These are phyloP conservation scores for Cladosporium oxysporum DNA, from an alignment of 2,329 filamentous ascomycete genomes.

Conservation along the genomic window DNA sequence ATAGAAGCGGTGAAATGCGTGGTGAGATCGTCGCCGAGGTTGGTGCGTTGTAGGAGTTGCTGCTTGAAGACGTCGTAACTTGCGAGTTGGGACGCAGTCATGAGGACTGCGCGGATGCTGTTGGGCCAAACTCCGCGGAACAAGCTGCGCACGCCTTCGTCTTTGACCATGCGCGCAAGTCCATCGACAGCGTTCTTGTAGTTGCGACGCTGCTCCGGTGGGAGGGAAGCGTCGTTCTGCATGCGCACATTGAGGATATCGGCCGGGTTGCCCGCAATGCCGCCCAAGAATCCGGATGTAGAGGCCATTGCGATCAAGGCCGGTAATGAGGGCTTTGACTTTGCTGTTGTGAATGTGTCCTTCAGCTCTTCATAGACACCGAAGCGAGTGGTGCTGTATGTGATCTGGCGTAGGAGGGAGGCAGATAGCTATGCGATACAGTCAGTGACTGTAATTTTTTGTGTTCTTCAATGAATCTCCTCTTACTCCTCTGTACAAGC, in stretches of 20 bases:
- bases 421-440: conserved; percentile 67
- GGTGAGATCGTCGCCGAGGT: conserved; percentile 65
- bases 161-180: conserved; percentile 78
- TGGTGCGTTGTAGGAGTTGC: conserved; percentile 65
- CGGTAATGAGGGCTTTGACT: conserved; percentile 64
- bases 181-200: conserved; percentile 90
- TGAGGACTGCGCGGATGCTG: conserved; percentile 75
- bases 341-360: conserved; percentile 58
- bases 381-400: conserved; percentile 95
- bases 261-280: conserved; percentile 87
- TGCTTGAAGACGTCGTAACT: conserved; percentile 83
- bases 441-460: conserved; percentile 6
- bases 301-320: conserved; percentile 77
- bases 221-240: conserved; percentile 87
- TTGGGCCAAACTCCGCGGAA: conserved; percentile 89
- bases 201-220: conserved; percentile 72
- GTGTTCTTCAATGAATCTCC: not conserved
- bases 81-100: conserved; percentile 82
- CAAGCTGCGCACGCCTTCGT: conserved; percentile 73
- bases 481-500: conserved; percentile 78
- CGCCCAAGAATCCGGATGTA: conserved; percentile 82
- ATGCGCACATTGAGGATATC: conserved; percentile 98
- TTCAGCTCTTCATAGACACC: conserved; percentile 96
- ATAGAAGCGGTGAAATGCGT: conserved; percentile 80
- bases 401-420: conserved; percentile 84